A percentile compares a stretch with the other conserved stretches of the same genome.
Evolutionary conservation across 2,329 filamentous ascomycete genomes (phyloP).

Genomic region (Cladosporium sp.): DNA sequence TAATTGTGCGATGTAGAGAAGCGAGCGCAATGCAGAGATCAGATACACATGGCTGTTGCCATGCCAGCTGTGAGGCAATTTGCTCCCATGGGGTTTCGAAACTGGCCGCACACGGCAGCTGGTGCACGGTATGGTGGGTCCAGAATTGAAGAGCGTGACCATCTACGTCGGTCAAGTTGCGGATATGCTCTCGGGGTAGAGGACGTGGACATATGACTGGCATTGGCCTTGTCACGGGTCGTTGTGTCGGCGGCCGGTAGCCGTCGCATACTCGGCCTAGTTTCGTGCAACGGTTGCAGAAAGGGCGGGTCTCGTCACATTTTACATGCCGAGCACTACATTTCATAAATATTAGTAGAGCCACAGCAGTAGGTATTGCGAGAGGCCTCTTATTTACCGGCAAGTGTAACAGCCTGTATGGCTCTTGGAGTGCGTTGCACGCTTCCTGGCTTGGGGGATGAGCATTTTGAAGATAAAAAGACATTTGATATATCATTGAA

Average conservation of each 20-base stretch:
- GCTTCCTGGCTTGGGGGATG: neutral
- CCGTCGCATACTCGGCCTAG: neutral
- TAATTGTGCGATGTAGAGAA: no score
- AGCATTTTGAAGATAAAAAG: neutral
- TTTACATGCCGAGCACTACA: neutral
- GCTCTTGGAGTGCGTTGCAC: neutral
- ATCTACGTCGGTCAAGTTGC: no score
- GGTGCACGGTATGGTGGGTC: neutral
- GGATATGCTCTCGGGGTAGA: no score
- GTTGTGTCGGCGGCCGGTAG: neutral
- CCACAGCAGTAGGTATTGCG: neutral
- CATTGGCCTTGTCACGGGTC: no score
- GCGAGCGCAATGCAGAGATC: neutral
- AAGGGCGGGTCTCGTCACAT: neutral
- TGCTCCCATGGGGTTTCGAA: constrained; percentile 1
- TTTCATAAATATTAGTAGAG: no score
- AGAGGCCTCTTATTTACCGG: neutral
- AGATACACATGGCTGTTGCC: neutral
- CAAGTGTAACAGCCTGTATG: neutral
- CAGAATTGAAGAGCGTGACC: neutral
- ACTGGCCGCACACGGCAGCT: neutral
- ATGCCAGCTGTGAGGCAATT: neutral
- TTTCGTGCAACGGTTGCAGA: neutral
- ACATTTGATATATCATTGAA: no score
- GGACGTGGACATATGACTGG: neutral